A percentile compares a stretch with the other conserved stretches of the same genome.
phyloP scores from a whole-genome alignment of 2,329 filamentous ascomycete genomes.

The Myriosclerotinia curreyana region DNA sequence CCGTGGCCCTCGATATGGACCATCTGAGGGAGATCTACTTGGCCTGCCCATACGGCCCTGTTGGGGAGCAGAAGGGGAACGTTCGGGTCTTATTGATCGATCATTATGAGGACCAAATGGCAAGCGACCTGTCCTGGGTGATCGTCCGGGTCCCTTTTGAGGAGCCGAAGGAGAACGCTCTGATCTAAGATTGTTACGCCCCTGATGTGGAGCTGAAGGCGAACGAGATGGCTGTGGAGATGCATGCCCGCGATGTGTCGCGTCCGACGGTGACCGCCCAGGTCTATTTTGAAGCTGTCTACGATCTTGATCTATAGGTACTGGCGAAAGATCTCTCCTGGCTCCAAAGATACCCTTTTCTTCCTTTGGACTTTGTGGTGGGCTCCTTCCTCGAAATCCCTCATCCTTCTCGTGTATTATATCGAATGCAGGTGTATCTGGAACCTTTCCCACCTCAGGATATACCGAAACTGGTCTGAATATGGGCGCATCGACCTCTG shows the following conservation, averaged over 20 bases:
- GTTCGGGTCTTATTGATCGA: constrained; percentile 13
- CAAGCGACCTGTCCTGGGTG: constrained; percentile 1
- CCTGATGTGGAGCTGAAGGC: constrained; percentile 14
- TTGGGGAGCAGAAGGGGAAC: constrained; percentile 17
- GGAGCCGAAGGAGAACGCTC: constrained; percentile 19
- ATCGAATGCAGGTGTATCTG: constrained; percentile 26
- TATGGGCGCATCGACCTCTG: constrained; percentile 53
- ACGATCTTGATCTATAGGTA: constrained; percentile 26
- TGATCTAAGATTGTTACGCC: constrained; percentile 5
- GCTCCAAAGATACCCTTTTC: constrained; percentile 46
- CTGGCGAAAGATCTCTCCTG: constrained; percentile 57
- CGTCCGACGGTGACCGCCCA: constrained; percentile 16
- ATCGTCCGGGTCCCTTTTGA: not conserved
- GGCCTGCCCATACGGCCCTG: constrained; percentile 14
- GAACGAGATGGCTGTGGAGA: constrained; percentile 18
- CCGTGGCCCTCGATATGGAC: constrained; percentile 41
- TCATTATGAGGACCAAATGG: constrained; percentile 10
- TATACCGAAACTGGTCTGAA: constrained; percentile 69
- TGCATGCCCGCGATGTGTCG: constrained; percentile 7
- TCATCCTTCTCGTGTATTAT: constrained; percentile 30
- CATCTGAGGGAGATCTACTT: constrained; percentile 10
- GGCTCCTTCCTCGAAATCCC: not conserved
- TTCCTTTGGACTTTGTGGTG: constrained; percentile 14
- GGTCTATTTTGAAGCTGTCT: constrained; percentile 4
- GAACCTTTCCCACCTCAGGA: constrained; percentile 60